Percentiles rank a stretch among this genome's conserved stretches.
Evolutionary conservation across 1,284 basidiomycete species (phyloP).

Genomic region (Mycosarcoma mackinlayi): DNA sequence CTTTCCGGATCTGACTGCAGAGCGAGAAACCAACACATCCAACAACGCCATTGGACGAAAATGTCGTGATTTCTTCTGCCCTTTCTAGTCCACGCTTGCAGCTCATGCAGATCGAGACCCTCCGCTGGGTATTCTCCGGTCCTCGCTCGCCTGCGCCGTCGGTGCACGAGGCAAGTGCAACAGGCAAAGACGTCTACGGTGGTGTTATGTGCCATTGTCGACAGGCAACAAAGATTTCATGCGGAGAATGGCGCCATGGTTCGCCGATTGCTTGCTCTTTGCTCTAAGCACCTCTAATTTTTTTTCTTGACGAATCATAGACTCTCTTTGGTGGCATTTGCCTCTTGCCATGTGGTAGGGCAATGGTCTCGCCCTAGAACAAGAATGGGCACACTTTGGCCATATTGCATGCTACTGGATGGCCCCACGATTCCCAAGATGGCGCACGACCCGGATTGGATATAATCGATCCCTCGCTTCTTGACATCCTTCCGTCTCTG

Average conservation of each 20-base stretch:
- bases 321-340: not conserved
- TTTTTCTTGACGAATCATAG: constrained; percentile 3
- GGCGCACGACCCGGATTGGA: constrained; percentile 4
- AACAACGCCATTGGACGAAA: constrained; percentile 29
- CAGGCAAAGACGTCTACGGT: too few relatives aligned
- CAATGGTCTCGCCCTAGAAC: not conserved
- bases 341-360: not conserved
- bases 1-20: too few relatives aligned
- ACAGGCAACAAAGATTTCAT: constrained; percentile 15
- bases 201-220: not conserved
- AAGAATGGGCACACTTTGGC: too few relatives aligned
- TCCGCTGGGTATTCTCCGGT: not conserved
- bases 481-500: not conserved
- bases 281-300: too few relatives aligned
- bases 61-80: constrained; percentile 33
- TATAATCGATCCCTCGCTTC: constrained; percentile 9
- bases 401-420: constrained; percentile 4
- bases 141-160: not conserved
- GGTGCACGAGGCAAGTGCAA: too few relatives aligned
- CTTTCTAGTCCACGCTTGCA: too few relatives aligned
- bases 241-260: constrained; percentile 25
- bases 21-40: too few relatives aligned
- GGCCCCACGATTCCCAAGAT: not conserved
- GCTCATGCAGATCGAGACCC: not conserved
- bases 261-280: not conserved